Base-by-base conservation (phyloP, 1,284 basidiomycete genomes). In the Puccinia polysora region DNA sequence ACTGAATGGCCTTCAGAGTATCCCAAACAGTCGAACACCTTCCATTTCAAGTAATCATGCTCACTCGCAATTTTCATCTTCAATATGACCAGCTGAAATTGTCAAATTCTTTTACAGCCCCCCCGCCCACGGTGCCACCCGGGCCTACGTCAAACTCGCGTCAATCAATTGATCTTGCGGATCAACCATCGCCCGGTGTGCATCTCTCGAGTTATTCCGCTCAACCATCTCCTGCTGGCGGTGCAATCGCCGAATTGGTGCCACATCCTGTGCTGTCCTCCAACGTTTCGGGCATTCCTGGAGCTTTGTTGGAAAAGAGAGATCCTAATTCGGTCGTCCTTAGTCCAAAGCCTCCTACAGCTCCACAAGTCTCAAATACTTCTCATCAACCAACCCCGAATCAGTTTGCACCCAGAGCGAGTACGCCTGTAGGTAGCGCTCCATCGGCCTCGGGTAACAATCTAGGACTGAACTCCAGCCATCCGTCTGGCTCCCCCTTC, bases 401-500 rank as follows among this genome's bases (percentile, higher is more conserved):
- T 36, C 18, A 28, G 15, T 52, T 49, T 36, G 62, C n/a, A 18
- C n/a, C 43, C 2, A 63, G 60, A 43, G 60, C 60, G 3, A 32
- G 43, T 18, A 63, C 60, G 8, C 60, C 60, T 43, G 43, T 43
- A 43, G 6, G 8, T 28, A 23, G 10, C 47, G 50, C 45, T 47
- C 62, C 62, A 65, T 23, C 62, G 3, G 36, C 64, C 14, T 36
- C 49, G 30, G 50, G 50, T 30, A 53, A 43, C 25, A 43, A 49
- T 38, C 52, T 20, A 25, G 38, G 28, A 14, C 55, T 38, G 25
- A 50, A 20, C 55, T 67, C 50, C 36, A 32, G 43, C 20, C 47
- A 55, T 25, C 36, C 53, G 30, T 30, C 65, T 30, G 55, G 65
- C 43, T 69, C 65, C 28, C 65, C 65, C 55, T 49, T 69, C 15